Evolutionary conservation across 805 yeast genomes (phyloP), one percentile per base, ranked within the genome.

Genomic region (Starmerella floricola): DNA sequence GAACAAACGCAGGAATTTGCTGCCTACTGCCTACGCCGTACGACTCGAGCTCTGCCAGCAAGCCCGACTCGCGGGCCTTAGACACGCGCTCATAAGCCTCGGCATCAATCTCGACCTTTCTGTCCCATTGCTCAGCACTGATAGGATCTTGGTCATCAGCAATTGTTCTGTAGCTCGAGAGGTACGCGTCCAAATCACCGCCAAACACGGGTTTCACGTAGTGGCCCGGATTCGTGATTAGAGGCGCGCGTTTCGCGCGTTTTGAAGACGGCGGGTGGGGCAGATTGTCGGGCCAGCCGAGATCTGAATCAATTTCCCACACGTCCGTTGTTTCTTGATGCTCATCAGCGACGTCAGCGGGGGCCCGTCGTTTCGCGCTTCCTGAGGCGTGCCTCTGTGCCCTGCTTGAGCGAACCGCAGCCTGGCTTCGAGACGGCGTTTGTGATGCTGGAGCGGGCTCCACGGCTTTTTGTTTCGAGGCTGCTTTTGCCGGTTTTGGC

Each of bases 81-180:
- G 63, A 69, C 41, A 73, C 72, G 44, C 58, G 65, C 13, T 54
- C 56, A 20, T 74, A 56, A 2, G 74, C 49, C 2, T 55, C 57
- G 8, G 58, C 58, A 50, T 84, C 91, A 21, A 71, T 73, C 0
- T 59, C 54, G 33, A 85, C 63, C 17, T 73, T 69, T n/a, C 60
- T 60, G 1, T 74, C 69, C 47, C 51, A 53, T 18, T 32, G 41
- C 2, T 43, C 45, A 2, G n/a, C 27, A 15, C 45, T 44, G 2
- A 50, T 24, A 47, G 72, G 83, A 50, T 85, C 93, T 36, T 74
- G 85, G 42, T 78, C 87, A 27, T 55, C 57, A 16, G 76, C 76
- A 13, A 80, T 59, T 0, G 73, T 63, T 42, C 65, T 69, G 58
- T 67, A 82, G 0, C 84, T 74, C n/a, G 61, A 48, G 26, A 82